These are phyloP conservation scores for Heterobasidion parviporum DNA, from an alignment of 1,284 basidiomycete species.

Conservation along the genomic window DNA sequence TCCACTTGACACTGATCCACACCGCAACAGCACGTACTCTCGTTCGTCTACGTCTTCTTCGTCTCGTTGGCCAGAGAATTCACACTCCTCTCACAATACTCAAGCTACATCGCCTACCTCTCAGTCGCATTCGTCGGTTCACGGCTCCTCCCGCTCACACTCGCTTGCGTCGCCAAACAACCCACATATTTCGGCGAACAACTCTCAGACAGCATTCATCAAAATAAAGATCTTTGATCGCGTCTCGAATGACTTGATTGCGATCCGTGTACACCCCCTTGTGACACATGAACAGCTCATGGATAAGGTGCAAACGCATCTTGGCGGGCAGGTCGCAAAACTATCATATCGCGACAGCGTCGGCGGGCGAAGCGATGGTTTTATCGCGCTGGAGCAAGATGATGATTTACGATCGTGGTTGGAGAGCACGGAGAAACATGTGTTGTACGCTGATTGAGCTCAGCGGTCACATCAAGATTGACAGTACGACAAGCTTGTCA, in stretches of 20 bases:
- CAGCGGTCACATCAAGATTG: not conserved
- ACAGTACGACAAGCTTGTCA: not conserved
- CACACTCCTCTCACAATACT: slow-evolving; percentile 22
- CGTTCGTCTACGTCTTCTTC: slow-evolving; percentile 15
- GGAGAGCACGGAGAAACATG: slow-evolving; percentile 77
- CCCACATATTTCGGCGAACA: slow-evolving; percentile 67
- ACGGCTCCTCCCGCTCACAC: slow-evolving; percentile 26
- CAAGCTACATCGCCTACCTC: slow-evolving; percentile 31
- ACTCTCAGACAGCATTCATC: slow-evolving; percentile 78
- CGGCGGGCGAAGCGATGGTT: slow-evolving; percentile 36
- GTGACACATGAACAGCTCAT: slow-evolving; percentile 83
- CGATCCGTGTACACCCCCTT: slow-evolving; percentile 94
- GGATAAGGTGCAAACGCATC: slow-evolving; percentile 82
- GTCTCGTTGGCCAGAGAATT: slow-evolving; percentile 21
- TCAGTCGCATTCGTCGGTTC: slow-evolving; percentile 37
- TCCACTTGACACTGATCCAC: slow-evolving; percentile 1
- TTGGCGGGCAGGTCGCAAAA: slow-evolving; percentile 68
- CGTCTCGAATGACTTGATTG: slow-evolving; percentile 88
- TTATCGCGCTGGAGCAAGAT: slow-evolving; percentile 65
- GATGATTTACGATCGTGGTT: slow-evolving; percentile 75
- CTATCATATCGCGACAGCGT: slow-evolving; percentile 73
- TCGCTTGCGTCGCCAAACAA: slow-evolving; percentile 54
- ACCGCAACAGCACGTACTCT: slow-evolving; percentile 17
- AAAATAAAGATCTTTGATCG: slow-evolving; percentile 98
- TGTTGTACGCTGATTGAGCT: slow-evolving; percentile 75